Base-by-base conservation (phyloP, 768 basidiomycete species). In the Tylopilus rubrobrunneus region DNA sequence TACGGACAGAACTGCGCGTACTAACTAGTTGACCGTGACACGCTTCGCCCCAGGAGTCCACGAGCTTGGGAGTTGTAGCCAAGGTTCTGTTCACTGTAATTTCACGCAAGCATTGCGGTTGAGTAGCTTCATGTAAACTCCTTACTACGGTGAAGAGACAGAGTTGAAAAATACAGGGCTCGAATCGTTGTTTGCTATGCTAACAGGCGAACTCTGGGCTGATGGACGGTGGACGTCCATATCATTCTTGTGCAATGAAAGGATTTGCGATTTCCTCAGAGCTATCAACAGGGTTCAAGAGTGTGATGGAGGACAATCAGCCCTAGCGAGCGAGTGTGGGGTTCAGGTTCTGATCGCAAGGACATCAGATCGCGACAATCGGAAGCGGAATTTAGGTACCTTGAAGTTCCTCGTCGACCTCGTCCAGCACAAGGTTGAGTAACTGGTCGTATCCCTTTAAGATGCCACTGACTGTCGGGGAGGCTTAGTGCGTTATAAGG, bases 381-480 rank as follows among this genome's bases (percentile, higher is more conserved):
- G 58, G 52, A 49, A 49, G 56, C 37, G 51, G 45, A 8, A 42
- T 44, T 33, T 7, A 57, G 76, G 59, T 65, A 89, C 89, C 84
- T 66, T 80, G 79, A 3, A 90, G 60, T 37, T 88, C 80, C 72
- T 99, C 97, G 63, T 87, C 82, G 7, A 98, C 93, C 55, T 97
- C 92, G 71, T 99, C 97, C 47, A 99, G 82, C 47, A 99, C 97
- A 52, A 99, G 86, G 70, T 99, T 98, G 53, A 98, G 80, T 36
- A 98, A 77, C 62, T 98, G 95, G 72, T 99, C 97, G 64, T 84
- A 98, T 25, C 97, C 97, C 73, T 99, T 99, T 57, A 99, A 73
- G 17, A 89, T 80, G 4, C 97, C 97, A 8, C 83, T 89, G 49
- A 98, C 96, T 98, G 62, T 55, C 21, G 47, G 33, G 33, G 15